phyloP scores from a whole-genome alignment of 2,329 filamentous ascomycete species.

The Colletotrichum orchidophilum region DNA sequence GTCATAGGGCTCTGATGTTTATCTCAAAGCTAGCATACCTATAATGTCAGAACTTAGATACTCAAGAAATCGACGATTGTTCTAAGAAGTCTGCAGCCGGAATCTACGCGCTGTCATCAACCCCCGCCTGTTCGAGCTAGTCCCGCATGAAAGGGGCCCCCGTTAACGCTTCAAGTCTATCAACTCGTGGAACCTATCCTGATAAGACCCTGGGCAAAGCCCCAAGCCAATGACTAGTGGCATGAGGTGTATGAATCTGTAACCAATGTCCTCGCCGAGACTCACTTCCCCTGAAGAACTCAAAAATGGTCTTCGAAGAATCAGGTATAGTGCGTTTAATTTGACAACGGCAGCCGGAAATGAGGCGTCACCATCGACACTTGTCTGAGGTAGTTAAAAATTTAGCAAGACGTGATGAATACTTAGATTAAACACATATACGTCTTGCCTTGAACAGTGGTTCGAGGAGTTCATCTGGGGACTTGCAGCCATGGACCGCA shows the following conservation, averaged over 20 bases:
- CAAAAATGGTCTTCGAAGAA: neutral
- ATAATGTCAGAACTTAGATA: neutral
- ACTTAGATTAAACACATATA: neutral
- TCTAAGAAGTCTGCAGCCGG: neutral
- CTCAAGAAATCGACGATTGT: neutral
- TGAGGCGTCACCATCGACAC: conserved; percentile 13
- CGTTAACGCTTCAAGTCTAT: neutral
- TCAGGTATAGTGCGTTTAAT: neutral
- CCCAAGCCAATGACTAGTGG: neutral
- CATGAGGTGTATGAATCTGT: neutral
- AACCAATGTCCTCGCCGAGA: neutral
- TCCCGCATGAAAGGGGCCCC: neutral
- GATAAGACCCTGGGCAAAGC: neutral
- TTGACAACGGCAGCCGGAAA: neutral
- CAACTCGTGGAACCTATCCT: neutral
- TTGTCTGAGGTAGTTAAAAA: neutral
- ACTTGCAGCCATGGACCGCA: neutral
- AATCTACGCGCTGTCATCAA: neutral
- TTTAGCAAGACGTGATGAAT: neutral
- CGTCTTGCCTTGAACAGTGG: neutral
- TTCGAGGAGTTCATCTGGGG: neutral
- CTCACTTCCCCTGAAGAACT: neutral
- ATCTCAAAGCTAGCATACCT: neutral
- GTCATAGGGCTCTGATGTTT: neutral
- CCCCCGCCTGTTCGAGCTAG: neutral